phyloP scores from a whole-genome alignment of 2,329 filamentous ascomycete species.

The Penicillium expansum region DNA sequence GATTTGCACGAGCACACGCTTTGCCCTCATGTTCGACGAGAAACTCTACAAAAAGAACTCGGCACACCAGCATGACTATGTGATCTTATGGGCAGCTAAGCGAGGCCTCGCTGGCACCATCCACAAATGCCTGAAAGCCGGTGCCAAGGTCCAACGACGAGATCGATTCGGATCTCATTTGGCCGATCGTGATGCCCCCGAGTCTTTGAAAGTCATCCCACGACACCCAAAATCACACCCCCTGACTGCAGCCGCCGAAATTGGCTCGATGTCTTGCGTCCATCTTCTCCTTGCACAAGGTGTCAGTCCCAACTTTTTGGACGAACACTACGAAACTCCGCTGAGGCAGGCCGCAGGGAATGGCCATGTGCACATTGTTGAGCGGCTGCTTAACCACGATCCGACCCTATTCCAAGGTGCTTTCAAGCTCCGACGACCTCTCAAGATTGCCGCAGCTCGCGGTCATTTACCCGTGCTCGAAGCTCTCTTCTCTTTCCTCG shows the following conservation, averaged over 20 bases:
- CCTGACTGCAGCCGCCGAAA: not conserved
- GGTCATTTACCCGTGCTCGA: not conserved
- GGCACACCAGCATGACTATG: no score
- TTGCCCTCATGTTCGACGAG: not conserved
- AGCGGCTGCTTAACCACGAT: not conserved
- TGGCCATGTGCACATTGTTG: not conserved
- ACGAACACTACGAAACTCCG: not conserved
- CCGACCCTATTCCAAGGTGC: not conserved
- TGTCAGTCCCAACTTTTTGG: not conserved
- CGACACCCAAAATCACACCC: not conserved
- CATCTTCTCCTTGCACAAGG: not conserved
- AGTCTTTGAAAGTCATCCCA: not conserved
- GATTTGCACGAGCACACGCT: not conserved
- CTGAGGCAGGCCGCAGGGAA: not conserved
- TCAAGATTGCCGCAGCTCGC: not conserved
- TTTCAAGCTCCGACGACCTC: not conserved
- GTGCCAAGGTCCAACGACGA: not conserved
- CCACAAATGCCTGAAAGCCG: not conserved
- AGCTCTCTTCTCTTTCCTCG: not conserved
- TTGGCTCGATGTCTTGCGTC: not conserved
- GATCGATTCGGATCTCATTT: not conserved
- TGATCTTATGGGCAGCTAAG: not conserved
- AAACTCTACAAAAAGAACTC: not conserved
- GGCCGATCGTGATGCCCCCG: not conserved
- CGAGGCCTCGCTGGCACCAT: not conserved